These are phyloP conservation scores for Staphylotrichum tortipilum DNA, from an alignment of 495 filamentous ascomycete species.

Conservation along the genomic window DNA sequence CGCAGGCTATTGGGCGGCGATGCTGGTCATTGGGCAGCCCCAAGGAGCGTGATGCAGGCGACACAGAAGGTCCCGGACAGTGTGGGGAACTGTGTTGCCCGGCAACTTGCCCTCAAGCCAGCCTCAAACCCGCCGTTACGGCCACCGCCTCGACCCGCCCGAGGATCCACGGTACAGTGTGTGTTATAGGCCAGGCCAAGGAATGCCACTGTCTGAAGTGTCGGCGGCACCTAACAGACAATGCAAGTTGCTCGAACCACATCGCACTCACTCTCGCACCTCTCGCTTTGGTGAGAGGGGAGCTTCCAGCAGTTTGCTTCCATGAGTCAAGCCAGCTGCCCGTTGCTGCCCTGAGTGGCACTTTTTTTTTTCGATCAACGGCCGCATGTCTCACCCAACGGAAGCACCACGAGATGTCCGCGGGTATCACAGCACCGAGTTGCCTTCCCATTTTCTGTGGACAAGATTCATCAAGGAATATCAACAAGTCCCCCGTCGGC, in stretches of 20 bases:
- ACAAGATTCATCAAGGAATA: no score
- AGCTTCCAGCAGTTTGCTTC: no score
- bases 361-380: no score
- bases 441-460: no score
- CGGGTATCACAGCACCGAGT: neutral
- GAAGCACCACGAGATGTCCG: neutral
- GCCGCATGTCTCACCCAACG: no score
- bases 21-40: slow-evolving; percentile 4
- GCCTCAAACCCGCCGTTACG: no score
- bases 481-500: no score
- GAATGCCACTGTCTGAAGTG: slow-evolving; percentile 9
- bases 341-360: neutral
- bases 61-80: neutral
- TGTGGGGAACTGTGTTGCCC: neutral
- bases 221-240: neutral
- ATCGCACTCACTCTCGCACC: no score
- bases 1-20: slow-evolving; percentile 2
- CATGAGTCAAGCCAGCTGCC: no score
- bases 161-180: neutral
- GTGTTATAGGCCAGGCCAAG: neutral
- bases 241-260: neutral
- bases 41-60: slow-evolving; percentile 6
- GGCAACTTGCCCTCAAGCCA: no score
- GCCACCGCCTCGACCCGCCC: no score
- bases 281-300: no score